Conservation (phyloP, 805 yeast genomes). For the Candida ortonii region DNA sequence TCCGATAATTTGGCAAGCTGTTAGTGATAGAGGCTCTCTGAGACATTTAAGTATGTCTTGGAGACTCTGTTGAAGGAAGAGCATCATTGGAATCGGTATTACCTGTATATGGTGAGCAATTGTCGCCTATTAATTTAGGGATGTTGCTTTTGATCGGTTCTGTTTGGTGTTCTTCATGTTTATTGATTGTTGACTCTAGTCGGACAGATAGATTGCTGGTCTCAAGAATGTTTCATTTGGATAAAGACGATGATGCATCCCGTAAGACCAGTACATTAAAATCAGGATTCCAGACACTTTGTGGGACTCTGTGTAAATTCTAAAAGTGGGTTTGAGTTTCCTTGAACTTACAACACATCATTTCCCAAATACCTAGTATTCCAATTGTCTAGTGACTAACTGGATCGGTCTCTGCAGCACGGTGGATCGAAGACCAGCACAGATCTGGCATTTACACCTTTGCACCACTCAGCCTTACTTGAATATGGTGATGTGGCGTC, state of each 20-base stretch:
- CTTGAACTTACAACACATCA: too few species aligned
- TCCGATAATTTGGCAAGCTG: constrained; percentile 29
- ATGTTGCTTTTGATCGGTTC: constrained; percentile 14
- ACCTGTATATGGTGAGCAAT: constrained; percentile 7
- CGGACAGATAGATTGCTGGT: constrained; percentile 31
- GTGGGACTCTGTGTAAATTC: too few species aligned
- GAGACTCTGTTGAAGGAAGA: constrained; percentile 7
- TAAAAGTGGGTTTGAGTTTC: too few species aligned
- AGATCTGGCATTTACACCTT: too few species aligned
- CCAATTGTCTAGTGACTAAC: too few species aligned
- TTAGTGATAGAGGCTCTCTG: constrained; percentile 12
- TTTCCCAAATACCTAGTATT: too few species aligned
- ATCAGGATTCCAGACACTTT: too few species aligned
- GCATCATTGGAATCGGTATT: constrained; percentile 2
- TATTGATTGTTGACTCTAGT: constrained; percentile 24
- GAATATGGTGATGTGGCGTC: too few species aligned
- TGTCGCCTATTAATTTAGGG: constrained; percentile 38
- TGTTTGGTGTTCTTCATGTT: constrained; percentile 21
- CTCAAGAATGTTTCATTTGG: constrained; percentile 29
- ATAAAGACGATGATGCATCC: constrained; percentile 29
- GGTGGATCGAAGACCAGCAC: too few species aligned
- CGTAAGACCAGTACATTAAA: constrained; percentile 35
- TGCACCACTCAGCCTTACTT: too few species aligned
- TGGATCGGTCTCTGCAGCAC: too few species aligned
- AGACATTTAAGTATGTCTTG: constrained; percentile 5